Evolutionary conservation across 805 yeast species (phyloP).

Genomic region (Debaryomyces hansenii): DNA sequence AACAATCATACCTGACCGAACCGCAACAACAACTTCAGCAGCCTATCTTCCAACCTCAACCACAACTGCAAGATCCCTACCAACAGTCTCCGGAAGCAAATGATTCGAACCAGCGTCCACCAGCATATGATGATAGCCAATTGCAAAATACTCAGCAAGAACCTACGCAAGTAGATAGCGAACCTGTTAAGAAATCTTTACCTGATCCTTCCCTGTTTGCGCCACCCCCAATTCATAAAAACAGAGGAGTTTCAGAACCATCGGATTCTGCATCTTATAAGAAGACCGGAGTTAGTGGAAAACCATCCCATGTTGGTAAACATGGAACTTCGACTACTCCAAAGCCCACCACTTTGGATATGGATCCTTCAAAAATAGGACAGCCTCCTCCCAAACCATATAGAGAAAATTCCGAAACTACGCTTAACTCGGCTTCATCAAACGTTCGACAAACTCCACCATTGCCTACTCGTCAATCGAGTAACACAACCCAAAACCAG

Average conservation of each 20-base stretch:
- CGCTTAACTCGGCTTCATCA: conserved; percentile 4
- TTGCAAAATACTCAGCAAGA: background rate
- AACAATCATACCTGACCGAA: conserved; percentile 8
- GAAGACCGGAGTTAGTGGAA: background rate
- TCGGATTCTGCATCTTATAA: background rate
- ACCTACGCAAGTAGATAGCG: background rate
- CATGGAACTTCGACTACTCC: background rate
- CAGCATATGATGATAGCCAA: background rate
- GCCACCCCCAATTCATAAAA: conserved; percentile 42
- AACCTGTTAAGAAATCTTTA: background rate
- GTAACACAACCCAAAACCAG: background rate
- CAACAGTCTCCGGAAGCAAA: conserved; percentile 10
- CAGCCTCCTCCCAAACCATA: conserved; percentile 48
- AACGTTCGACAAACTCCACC: background rate
- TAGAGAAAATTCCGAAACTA: background rate
- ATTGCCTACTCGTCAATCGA: background rate
- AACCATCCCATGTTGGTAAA: no score
- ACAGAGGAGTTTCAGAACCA: conserved; percentile 17
- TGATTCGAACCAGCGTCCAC: background rate
- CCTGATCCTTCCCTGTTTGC: conserved; percentile 36
- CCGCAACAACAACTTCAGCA: conserved; percentile 8
- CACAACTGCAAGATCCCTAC: conserved; percentile 6
- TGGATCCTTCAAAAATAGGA: conserved; percentile 38
- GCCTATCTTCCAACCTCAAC: conserved; percentile 1
- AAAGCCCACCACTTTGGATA: conserved; percentile 15